Percentiles rank a stretch among this genome's conserved stretches.
phyloP scores from a whole-genome alignment of 192 early-diverging fungal genomes.

The Phycomyces blakesleeanus region DNA sequence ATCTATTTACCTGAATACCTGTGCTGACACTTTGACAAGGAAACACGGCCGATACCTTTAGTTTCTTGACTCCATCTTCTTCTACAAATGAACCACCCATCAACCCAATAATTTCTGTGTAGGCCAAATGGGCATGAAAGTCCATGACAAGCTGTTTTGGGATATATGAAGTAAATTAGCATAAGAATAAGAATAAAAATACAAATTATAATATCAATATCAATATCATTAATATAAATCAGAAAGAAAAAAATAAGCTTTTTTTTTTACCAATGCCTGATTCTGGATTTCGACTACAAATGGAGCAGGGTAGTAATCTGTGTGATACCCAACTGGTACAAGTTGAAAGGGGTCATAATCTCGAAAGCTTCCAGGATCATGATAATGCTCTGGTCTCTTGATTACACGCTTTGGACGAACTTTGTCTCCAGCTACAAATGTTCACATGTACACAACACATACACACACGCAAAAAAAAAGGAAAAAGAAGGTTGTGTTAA shows the following conservation, averaged over 20 bases:
- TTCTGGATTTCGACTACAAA: slow-evolving; percentile 47
- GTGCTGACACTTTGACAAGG: slow-evolving; percentile 82
- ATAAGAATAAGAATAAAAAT: too few relatives aligned
- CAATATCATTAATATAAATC: too few relatives aligned
- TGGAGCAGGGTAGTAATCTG: slow-evolving; percentile 42
- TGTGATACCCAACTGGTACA: slow-evolving; percentile 44
- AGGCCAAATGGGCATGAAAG: slow-evolving; percentile 85
- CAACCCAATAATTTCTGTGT: slow-evolving; percentile 92
- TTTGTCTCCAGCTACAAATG: neutral
- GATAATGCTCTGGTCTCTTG: slow-evolving; percentile 16
- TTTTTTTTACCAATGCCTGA: slow-evolving; percentile 50
- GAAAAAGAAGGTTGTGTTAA: slow-evolving; percentile 41
- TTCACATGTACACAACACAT: neutral
- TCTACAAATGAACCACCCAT: slow-evolving; percentile 75
- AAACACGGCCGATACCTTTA: slow-evolving; percentile 66
- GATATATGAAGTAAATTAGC: too few relatives aligned
- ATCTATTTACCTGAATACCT: slow-evolving; percentile 34
- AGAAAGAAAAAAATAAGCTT: too few relatives aligned
- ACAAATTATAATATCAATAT: slow-evolving; percentile 15
- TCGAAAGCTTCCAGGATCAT: slow-evolving; percentile 16
- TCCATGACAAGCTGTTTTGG: slow-evolving; percentile 77
- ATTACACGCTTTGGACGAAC: slow-evolving; percentile 26
- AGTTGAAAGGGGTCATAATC: slow-evolving; percentile 57
- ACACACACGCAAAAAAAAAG: slow-evolving; percentile 21
- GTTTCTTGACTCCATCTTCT: slow-evolving; percentile 20